Conservation (phyloP, 108 stramenopile species). For the Conticribra weissflogii region DNA sequence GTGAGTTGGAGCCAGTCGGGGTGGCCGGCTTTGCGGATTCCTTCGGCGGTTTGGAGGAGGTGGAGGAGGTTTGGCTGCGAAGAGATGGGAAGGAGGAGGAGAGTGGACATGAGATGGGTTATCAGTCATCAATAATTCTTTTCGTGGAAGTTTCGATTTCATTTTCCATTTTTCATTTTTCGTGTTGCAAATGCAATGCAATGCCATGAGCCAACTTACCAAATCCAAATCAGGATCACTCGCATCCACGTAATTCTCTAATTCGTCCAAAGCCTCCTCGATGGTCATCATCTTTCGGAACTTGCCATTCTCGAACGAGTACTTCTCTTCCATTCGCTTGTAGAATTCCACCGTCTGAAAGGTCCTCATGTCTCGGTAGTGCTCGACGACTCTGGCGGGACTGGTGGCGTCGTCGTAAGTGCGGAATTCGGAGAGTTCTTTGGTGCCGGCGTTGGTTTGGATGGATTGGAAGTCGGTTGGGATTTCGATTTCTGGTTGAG, state of each 20-base stretch:
- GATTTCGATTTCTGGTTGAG: too few relatives aligned
- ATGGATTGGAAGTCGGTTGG: slow-evolving; percentile 41
- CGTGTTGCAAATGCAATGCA: too few relatives aligned
- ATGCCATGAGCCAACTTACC: slow-evolving; percentile 15
- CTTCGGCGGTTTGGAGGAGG: slow-evolving; percentile 82
- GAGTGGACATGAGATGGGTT: too few relatives aligned
- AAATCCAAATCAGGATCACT: slow-evolving; percentile 78
- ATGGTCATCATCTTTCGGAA: slow-evolving; percentile 71
- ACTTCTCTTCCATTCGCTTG: slow-evolving; percentile 69
- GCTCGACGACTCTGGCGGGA: slow-evolving; percentile 56
- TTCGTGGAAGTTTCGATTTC: too few relatives aligned
- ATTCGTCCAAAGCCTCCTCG: slow-evolving; percentile 70
- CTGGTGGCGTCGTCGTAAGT: slow-evolving; percentile 49
- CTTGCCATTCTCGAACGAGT: slow-evolving; percentile 48
- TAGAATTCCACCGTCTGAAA: slow-evolving; percentile 70
- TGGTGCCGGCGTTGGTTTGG: slow-evolving; percentile 56
- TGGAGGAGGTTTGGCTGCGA: slow-evolving; percentile 75
- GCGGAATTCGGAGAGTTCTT: slow-evolving; percentile 65
- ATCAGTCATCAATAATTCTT: too few relatives aligned
- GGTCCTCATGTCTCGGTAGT: slow-evolving; percentile 64
- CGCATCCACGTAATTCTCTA: slow-evolving; percentile 81
- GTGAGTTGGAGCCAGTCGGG: slow-evolving; percentile 83
- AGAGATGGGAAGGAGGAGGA: too few relatives aligned
- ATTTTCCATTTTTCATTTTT: too few relatives aligned
- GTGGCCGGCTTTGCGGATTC: slow-evolving; percentile 70